phyloP scores from a whole-genome alignment of 345 rosid species.

The Syzygium aqueum region DNA sequence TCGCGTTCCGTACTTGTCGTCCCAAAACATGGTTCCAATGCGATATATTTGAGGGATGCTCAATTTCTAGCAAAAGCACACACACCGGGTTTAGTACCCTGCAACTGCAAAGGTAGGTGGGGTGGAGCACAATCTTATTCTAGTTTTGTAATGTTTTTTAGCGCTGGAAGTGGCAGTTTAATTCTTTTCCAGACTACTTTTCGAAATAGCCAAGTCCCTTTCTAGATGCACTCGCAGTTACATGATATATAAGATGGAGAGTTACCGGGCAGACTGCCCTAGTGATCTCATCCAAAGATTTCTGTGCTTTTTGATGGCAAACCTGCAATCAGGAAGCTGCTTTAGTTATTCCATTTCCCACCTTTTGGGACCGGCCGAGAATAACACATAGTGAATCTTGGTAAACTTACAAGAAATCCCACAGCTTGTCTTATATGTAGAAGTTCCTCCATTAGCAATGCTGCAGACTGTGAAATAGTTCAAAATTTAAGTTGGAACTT shows the following conservation, averaged over 20 bases:
- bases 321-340: slow-evolving; percentile 35
- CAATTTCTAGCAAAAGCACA: background rate
- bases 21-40: slow-evolving; percentile 99
- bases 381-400: background rate
- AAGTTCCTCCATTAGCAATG: slow-evolving; percentile 37
- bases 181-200: background rate
- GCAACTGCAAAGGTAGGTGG: background rate
- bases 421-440: slow-evolving; percentile 98
- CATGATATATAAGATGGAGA: background rate
- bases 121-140: background rate
- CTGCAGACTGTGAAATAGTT: background rate
- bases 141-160: background rate
- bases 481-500: background rate
- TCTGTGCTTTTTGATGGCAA: slow-evolving; percentile 92
- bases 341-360: background rate
- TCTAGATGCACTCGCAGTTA: background rate
- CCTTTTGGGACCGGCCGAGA: background rate
- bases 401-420: slow-evolving; percentile 35
- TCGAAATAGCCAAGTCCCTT: background rate
- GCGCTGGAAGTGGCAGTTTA: background rate
- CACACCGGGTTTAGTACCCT: background rate
- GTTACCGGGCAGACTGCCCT: slow-evolving; percentile 88
- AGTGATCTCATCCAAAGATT: slow-evolving; percentile 83
- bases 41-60: slow-evolving; percentile 94
- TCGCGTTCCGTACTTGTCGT: slow-evolving; percentile 94